Conservation (phyloP, 345 rosid genomes). For the Citrus glauca region DNA sequence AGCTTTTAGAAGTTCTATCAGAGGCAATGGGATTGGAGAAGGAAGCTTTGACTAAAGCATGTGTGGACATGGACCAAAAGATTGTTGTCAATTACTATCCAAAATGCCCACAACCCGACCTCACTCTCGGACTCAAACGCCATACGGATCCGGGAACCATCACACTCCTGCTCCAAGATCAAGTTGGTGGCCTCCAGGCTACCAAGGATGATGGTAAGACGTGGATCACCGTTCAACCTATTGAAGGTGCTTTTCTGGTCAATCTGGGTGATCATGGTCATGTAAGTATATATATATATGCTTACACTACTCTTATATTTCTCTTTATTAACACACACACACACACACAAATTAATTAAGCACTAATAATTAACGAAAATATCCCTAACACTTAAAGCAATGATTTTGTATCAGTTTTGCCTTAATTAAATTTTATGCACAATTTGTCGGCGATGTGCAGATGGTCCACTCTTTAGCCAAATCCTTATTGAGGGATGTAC, state of each 20-base stretch:
- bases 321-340: background rate
- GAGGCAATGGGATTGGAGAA: slow-evolving; percentile 89
- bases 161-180: slow-evolving; percentile 88
- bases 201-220: slow-evolving; percentile 74
- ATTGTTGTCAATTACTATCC: slow-evolving; percentile 91
- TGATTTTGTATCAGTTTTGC: too few relatives aligned
- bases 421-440: too few relatives aligned
- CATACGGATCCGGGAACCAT: slow-evolving; percentile 97
- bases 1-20: slow-evolving; percentile 76
- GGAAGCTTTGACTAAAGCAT: slow-evolving; percentile 77
- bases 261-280: slow-evolving; percentile 97
- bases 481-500: too few relatives aligned
- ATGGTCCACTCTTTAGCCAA: too few relatives aligned
- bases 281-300: slow-evolving; percentile 40
- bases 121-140: slow-evolving; percentile 93
- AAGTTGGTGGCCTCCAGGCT: slow-evolving; percentile 93
- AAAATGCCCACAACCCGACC: slow-evolving; percentile 94
- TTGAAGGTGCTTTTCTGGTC: slow-evolving; percentile 89
- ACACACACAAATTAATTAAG: too few relatives aligned
- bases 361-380: background rate
- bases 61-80: slow-evolving; percentile 95
- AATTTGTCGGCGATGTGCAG: too few relatives aligned
- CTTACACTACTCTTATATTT: background rate
- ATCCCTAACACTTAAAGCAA: too few relatives aligned
- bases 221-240: slow-evolving; percentile 96